Evolutionary conservation across 139 green algal species (phyloP).

Genomic region (Picochlorum sp.): DNA sequence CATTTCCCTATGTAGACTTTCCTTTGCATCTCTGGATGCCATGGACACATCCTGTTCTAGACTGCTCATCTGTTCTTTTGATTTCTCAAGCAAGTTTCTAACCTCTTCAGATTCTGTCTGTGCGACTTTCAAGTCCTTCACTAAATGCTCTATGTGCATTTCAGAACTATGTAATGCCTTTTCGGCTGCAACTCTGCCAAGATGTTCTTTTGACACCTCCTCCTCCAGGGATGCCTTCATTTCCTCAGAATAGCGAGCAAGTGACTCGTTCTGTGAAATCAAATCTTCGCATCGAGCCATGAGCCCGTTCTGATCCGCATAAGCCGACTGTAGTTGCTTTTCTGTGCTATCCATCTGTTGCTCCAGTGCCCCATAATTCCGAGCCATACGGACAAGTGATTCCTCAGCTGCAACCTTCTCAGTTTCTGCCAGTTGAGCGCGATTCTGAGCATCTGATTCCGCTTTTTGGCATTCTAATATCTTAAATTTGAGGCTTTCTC

Average conservation of each 20-base stretch:
- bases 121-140: neutral
- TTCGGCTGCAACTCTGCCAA: conserved; percentile 3
- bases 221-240: neutral
- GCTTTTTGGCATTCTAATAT: too few species aligned
- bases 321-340: neutral
- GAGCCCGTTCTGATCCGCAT: conserved; percentile 1
- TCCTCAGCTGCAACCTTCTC: too few species aligned
- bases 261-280: neutral
- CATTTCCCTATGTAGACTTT: conserved; percentile 18
- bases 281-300: neutral
- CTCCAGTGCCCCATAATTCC: too few species aligned
- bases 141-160: neutral
- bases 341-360: neutral
- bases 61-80: neutral
- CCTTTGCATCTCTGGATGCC: conserved; percentile 19
- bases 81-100: too few species aligned
- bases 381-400: too few species aligned
- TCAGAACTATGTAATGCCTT: conserved; percentile 4
- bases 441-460: too few species aligned
- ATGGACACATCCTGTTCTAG: conserved; percentile 1
- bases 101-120: neutral
- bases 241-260: neutral
- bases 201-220: neutral
- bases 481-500: conserved; percentile 10
- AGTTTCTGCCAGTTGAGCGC: too few species aligned